Base-by-base conservation (phyloP, 202 grass and related monocot species). In the Eragrostis tef region DNA sequence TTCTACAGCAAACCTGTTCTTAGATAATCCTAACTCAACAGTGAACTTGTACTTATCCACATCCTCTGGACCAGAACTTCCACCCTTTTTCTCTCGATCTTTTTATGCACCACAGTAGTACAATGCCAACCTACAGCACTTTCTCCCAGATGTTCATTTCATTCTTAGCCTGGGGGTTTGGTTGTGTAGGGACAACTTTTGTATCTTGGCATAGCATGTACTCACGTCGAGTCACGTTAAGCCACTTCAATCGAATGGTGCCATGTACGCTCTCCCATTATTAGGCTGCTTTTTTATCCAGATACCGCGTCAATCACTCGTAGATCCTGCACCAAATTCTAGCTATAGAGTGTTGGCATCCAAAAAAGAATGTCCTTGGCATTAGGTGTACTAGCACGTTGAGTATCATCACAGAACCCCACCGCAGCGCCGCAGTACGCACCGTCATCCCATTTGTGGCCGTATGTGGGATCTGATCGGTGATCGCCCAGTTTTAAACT, bases 381-480 rank as follows among this genome's bases (percentile, higher is more conserved):
- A 27, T 50, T 66, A 19, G 50, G 74, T 67, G 56, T 12, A n/a
- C n/a, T n/a, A 71, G 64, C 17, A 47, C 44, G 86, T 49, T 69
- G 48, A 73, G 80, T 83, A 12, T 78, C 25, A 73, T 83, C 57
- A 50, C 10, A 7, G 48, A 69, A 63, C 52, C 63, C 63, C 67
- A 52, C 21, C 44, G 5, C 46, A 13, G 9, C 17, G 10, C n/a
- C n/a, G n/a, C n/a, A n/a, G n/a, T n/a, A n/a, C n/a, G n/a, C n/a
- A n/a, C n/a, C n/a, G n/a, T n/a, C n/a, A n/a, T n/a, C n/a, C n/a
- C n/a, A n/a, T 45, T 14, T 6, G 19, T 57, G 11, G 49, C 26
- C n/a, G n/a, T n/a, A n/a, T 19, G 80, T 43, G 70, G 64, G 42
- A 71, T 82, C 79, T 7, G 64, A 48, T 57, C 65, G 62, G 17